These are phyloP conservation scores for Tolypocladium paradoxum DNA, from an alignment of 2,329 filamentous ascomycete species.

Conservation along the genomic window DNA sequence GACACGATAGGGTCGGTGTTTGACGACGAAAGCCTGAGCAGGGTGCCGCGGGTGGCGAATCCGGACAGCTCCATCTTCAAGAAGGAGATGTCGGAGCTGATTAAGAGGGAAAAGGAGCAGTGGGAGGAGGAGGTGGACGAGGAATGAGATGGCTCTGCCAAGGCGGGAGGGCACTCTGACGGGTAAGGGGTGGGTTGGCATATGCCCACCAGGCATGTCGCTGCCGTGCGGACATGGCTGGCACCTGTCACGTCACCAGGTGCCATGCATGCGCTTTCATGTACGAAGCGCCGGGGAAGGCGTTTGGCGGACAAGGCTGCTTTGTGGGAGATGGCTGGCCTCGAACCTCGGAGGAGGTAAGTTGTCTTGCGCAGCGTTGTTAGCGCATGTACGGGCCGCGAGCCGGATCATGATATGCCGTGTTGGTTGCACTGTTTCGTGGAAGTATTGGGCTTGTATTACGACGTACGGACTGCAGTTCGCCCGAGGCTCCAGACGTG, in stretches of 20 bases:
- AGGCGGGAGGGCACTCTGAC: neutral
- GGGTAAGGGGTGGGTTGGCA: no score
- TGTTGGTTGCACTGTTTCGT: no score
- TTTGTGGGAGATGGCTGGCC: no score
- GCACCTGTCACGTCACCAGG: neutral
- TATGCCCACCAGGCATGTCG: no score
- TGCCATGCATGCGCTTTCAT: neutral
- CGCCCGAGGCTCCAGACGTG: no score
- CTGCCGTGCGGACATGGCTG: neutral
- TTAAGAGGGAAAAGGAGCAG: constrained; percentile 66
- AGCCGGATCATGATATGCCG: no score
- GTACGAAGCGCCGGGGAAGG: no score
- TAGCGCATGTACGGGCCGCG: neutral
- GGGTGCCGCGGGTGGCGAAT: constrained; percentile 57
- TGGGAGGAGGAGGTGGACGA: constrained; percentile 76
- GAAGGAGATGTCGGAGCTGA: constrained; percentile 59
- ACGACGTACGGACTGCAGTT: no score
- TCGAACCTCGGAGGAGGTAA: no score
- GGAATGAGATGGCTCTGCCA: no score
- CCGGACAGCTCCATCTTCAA: constrained; percentile 63
- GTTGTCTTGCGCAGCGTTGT: neutral
- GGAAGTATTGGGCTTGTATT: no score
- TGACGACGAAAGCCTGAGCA: constrained; percentile 64
- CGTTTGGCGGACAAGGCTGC: no score
- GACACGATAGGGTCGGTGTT: constrained; percentile 87